Conservation (phyloP, 163 green algal species). For the Trebouxiophyceae sp. region DNA sequence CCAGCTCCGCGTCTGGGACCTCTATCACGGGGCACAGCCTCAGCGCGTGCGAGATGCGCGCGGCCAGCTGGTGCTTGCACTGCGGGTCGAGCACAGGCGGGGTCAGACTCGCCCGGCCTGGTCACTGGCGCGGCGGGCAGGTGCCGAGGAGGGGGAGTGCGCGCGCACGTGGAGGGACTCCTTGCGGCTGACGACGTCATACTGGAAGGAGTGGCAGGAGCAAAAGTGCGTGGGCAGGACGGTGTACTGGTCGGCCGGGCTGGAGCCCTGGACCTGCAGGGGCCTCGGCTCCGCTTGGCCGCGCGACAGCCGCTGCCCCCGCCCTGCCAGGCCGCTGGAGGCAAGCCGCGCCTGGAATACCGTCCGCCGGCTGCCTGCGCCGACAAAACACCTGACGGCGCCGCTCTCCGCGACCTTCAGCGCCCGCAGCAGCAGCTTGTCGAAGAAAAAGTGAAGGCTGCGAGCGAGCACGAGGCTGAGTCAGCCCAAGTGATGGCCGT, state of each 20-base stretch:
- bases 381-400: conserved; percentile 56
- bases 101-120: neutral
- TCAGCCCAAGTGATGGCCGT: too few relatives aligned
- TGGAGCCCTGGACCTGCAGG: conserved; percentile 40
- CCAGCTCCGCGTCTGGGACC: conserved; percentile 15
- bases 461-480: neutral
- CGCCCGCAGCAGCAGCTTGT: conserved; percentile 60
- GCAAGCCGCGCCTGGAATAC: conserved; percentile 53
- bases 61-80: conserved; percentile 88
- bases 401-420: conserved; percentile 64
- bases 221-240: conserved; percentile 74
- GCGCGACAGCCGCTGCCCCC: neutral
- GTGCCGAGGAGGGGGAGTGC: neutral
- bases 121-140: neutral
- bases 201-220: conserved; percentile 78
- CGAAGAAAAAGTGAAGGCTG: conserved; percentile 66
- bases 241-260: conserved; percentile 42
- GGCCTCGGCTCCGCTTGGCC: too few relatives aligned
- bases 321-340: neutral
- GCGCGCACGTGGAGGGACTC: conserved; percentile 1
- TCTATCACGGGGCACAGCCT: conserved; percentile 3
- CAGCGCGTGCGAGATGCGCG: conserved; percentile 41
- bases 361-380: conserved; percentile 34
- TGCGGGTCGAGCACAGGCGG: conserved; percentile 19
- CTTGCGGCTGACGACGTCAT: conserved; percentile 52